phyloP scores from a whole-genome alignment of 306 rosid genomes.

The Herpetospermum pedunculosum region DNA sequence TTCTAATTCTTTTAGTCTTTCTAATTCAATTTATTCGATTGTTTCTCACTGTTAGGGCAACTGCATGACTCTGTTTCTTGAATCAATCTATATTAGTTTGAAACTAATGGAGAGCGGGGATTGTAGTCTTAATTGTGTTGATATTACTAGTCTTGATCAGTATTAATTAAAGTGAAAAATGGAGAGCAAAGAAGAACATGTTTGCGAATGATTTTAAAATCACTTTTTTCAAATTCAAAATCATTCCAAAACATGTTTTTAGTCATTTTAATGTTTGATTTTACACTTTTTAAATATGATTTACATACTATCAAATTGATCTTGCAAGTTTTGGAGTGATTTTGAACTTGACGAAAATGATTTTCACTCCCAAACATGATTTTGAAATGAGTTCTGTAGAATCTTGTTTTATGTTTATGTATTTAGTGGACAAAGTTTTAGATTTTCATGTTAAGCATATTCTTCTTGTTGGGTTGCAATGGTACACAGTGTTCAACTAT shows the following conservation, averaged over 20 bases:
- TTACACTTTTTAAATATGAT: too few relatives aligned
- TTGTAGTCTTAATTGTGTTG: neutral
- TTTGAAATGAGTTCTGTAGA: neutral
- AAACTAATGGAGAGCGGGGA: neutral
- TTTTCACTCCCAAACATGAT: too few relatives aligned
- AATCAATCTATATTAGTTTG: neutral
- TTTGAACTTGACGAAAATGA: too few relatives aligned
- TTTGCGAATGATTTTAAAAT: too few relatives aligned
- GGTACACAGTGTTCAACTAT: slow-evolving; percentile 73
- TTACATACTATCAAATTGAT: too few relatives aligned
- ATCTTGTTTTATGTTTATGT: too few relatives aligned
- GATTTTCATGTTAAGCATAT: neutral
- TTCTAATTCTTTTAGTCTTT: neutral
- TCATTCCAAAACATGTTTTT: too few relatives aligned
- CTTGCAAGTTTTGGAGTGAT: too few relatives aligned
- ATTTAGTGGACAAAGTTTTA: neutral
- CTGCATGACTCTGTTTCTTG: neutral
- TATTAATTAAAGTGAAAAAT: too few relatives aligned
- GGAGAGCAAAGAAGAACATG: too few relatives aligned
- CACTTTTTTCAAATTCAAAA: too few relatives aligned
- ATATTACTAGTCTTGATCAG: neutral
- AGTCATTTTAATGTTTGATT: too few relatives aligned
- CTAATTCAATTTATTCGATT: neutral
- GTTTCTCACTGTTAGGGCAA: neutral
- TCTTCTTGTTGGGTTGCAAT: neutral